Base-by-base conservation (phyloP, 2,329 filamentous ascomycete genomes). In the Didymella lethalis region DNA sequence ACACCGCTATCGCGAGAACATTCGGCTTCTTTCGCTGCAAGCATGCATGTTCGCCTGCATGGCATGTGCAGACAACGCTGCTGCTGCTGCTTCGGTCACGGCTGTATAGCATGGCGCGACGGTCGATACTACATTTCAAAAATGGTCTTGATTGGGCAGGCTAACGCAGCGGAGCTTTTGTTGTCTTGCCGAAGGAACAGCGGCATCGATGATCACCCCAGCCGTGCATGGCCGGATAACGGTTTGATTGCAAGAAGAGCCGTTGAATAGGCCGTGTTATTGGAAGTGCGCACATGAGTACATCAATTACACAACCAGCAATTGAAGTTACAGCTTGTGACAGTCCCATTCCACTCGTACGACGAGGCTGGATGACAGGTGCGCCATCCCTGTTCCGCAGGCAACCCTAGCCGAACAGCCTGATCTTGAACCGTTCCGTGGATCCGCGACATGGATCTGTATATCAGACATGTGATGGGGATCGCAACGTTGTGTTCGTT, bases 341-440 rank as follows among this genome's bases (percentile, higher is more conserved):
- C 31, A 23, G 18, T 18, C 18, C 20, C 23, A 48, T 8, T 14
- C 12, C 10, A 18, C 20, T 41, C 46, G 50, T 49, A 50, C 40
- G 38, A 54, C 45, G 32, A 54, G 32, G 46, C 18, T 54, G 41
- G 23, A 46, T 43, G 41, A 51, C 32, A 48, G 32, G 46, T 32
- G 34, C 34, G 23, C n/a, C 20, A 54, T 51, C 56, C 56, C 31
- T 54, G 56, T 36, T 26, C 7, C 4, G 14, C 50, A 49, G 41
- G 56, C 47, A 54, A 59, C 36, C 56, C 56, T 49, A 51, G 46
- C 47, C 50, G 54, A 57, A 57, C 48, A 44, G 43, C 48, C 32
- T 50, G 56, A 50, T 54, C 56, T 43, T 29, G 41, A 50, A 51
- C 50, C 32, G 45, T 28, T 47, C 56, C 51, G 41, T 54, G 56